phyloP scores from a whole-genome alignment of 768 basidiomycete species.

The Neoboletus subvelutipes region DNA sequence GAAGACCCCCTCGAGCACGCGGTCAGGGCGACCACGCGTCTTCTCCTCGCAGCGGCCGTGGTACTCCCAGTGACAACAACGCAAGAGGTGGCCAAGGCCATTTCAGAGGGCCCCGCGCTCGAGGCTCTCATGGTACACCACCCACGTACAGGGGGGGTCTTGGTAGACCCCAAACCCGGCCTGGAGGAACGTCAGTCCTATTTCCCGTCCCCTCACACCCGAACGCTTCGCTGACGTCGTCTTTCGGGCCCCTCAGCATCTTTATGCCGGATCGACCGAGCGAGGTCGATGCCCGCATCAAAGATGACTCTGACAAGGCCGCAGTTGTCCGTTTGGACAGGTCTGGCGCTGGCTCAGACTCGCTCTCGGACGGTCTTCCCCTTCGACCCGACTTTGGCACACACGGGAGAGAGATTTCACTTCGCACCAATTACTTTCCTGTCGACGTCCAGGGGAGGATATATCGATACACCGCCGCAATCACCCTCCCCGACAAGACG shows the following conservation, averaged over 20 bases:
- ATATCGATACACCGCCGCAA: conserved; percentile 39
- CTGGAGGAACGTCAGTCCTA: conserved; percentile 20
- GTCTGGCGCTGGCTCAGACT: conserved; percentile 14
- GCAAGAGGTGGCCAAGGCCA: conserved; percentile 23
- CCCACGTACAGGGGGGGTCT: not conserved
- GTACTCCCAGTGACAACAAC: conserved; percentile 13
- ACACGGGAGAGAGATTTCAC: conserved; percentile 36
- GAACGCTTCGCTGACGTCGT: not conserved
- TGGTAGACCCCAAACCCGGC: conserved; percentile 12
- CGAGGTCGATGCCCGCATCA: conserved; percentile 55
- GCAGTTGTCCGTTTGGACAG: conserved; percentile 33
- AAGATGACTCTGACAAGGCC: conserved; percentile 39
- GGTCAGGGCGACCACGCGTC: not conserved
- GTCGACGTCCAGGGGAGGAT: conserved; percentile 39
- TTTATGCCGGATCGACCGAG: conserved; percentile 39
- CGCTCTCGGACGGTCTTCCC: conserved; percentile 38
- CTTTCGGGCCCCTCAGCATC: conserved; percentile 3
- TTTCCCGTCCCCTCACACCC: not conserved
- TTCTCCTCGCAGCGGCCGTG: not conserved
- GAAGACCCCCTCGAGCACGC: conserved; percentile 14
- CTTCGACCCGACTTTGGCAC: conserved; percentile 47
- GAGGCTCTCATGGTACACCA: not conserved
- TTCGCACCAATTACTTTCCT: conserved; percentile 53
- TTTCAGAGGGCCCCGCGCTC: not conserved
- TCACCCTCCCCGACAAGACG: conserved; percentile 24